Conservation (phyloP, 306 rosid species). For the Ochetophila trinervis region DNA sequence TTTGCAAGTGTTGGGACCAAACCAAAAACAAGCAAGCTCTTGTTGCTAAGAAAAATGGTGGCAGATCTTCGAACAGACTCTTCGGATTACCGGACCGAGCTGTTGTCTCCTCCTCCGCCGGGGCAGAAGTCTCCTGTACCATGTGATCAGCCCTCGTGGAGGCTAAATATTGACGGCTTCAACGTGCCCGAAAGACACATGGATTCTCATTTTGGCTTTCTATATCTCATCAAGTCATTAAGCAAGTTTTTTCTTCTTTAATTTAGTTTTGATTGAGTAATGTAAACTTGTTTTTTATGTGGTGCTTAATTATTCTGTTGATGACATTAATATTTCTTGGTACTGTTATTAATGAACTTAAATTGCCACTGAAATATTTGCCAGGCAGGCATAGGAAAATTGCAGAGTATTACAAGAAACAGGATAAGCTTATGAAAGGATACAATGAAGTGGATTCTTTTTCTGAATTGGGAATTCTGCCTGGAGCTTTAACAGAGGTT, state of each 20-base stretch:
- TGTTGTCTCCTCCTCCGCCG: slow-evolving; percentile 57
- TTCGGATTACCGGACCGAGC: slow-evolving; percentile 58
- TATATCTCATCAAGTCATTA: slow-evolving; percentile 41
- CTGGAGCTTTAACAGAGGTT: slow-evolving; percentile 59
- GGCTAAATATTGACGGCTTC: slow-evolving; percentile 66
- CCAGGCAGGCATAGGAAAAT: slow-evolving; percentile 61
- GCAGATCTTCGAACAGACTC: slow-evolving; percentile 49
- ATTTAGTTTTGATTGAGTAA: neutral
- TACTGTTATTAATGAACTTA: neutral
- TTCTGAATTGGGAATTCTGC: slow-evolving; percentile 51
- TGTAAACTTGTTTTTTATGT: neutral
- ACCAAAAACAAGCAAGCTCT: too few relatives aligned
- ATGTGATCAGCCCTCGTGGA: slow-evolving; percentile 63
- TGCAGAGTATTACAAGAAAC: slow-evolving; percentile 73
- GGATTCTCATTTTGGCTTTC: slow-evolving; percentile 52
- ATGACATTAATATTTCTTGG: neutral
- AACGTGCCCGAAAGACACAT: slow-evolving; percentile 46
- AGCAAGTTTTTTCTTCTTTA: slow-evolving; percentile 27
- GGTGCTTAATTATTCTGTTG: neutral
- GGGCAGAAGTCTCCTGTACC: slow-evolving; percentile 35
- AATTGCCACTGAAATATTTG: neutral
- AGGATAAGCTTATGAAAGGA: slow-evolving; percentile 65
- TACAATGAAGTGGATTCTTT: slow-evolving; percentile 70
- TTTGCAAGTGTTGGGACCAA: neutral
- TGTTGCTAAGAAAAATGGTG: slow-evolving; percentile 28